Percentiles rank a stretch among this genome's conserved stretches.
These are phyloP conservation scores for Heteromeles arbutifolia DNA, from an alignment of 306 rosid species.

Conservation along the genomic window DNA sequence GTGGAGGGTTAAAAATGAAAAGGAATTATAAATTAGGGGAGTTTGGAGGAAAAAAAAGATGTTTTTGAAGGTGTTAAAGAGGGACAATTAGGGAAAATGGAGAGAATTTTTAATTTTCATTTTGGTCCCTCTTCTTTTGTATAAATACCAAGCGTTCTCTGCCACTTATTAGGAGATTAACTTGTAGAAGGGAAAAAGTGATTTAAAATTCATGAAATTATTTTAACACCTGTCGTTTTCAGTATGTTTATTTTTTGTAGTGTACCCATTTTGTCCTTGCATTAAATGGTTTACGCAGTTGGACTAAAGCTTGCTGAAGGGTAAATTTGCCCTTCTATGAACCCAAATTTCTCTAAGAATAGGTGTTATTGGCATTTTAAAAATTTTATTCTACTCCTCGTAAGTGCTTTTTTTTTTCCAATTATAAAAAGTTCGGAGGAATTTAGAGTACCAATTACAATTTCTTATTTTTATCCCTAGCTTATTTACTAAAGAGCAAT, in stretches of 20 bases:
- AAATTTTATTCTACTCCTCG: fast-evolving
- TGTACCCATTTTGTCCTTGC: not conserved
- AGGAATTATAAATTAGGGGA: not conserved
- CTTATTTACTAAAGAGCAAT: too few species aligned
- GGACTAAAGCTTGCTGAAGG: not conserved
- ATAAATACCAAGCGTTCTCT: not conserved
- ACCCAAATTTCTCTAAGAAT: fast-evolving
- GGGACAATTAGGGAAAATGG: slow-evolving; percentile 8
- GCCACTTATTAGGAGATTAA: slow-evolving; percentile 4
- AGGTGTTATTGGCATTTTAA: too few species aligned
- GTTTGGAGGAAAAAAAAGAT: not conserved
- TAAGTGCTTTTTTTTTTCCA: fast-evolving
- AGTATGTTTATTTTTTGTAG: not conserved
- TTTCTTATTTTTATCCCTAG: too few species aligned
- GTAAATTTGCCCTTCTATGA: not conserved
- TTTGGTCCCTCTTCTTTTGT: slow-evolving; percentile 23
- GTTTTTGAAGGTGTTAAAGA: not conserved
- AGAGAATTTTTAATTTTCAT: slow-evolving; percentile 11
- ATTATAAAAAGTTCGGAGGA: fast-evolving
- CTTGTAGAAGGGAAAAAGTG: slow-evolving; percentile 12
- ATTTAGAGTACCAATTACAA: too few species aligned
- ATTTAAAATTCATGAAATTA: slow-evolving; percentile 1
- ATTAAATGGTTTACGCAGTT: too few species aligned
- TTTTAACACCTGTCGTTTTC: not conserved
- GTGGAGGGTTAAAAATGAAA: not conserved